Conservation (phyloP, 2,329 filamentous ascomycete genomes). For the Sphaerulina vaccinii region DNA sequence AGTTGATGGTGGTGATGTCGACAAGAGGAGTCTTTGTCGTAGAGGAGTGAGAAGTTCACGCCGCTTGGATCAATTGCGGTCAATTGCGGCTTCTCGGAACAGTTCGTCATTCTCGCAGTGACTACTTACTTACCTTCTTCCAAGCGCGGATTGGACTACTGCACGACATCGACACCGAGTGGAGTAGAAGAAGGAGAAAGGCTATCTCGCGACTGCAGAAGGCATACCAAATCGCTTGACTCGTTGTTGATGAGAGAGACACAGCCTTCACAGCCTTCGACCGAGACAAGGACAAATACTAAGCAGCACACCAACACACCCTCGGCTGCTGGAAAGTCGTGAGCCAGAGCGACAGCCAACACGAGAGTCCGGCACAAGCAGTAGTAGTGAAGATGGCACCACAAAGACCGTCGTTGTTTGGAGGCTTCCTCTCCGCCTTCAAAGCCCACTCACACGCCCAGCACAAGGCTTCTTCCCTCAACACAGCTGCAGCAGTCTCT, state of each 20-base stretch:
- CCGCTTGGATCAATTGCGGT: no score
- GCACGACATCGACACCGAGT: constrained; percentile 4
- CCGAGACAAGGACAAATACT: neutral
- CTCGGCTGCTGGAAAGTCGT: constrained; percentile 10
- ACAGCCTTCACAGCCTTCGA: neutral
- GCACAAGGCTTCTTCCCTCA: constrained; percentile 51
- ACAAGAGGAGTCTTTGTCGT: no score
- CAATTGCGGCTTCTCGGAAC: no score
- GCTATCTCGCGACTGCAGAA: no score
- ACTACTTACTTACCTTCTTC: constrained; percentile 10
- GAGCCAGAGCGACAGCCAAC: neutral
- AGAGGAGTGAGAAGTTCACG: no score
- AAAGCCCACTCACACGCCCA: constrained; percentile 59
- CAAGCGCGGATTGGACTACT: constrained; percentile 7
- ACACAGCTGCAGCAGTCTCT: constrained; percentile 37
- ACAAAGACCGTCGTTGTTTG: constrained; percentile 62
- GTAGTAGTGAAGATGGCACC: constrained; percentile 54
- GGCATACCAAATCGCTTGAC: no score
- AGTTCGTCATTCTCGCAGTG: no score
- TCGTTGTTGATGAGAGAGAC: no score
- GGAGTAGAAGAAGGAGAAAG: neutral
- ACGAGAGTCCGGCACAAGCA: neutral
- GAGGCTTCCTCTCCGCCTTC: constrained; percentile 67
- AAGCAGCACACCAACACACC: neutral
- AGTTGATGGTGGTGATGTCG: neutral